A percentile compares a stretch with the other conserved stretches of the same genome.
These are phyloP conservation scores for Phialocephala subalpina DNA, from an alignment of 2,329 filamentous ascomycete species.

Conservation along the genomic window DNA sequence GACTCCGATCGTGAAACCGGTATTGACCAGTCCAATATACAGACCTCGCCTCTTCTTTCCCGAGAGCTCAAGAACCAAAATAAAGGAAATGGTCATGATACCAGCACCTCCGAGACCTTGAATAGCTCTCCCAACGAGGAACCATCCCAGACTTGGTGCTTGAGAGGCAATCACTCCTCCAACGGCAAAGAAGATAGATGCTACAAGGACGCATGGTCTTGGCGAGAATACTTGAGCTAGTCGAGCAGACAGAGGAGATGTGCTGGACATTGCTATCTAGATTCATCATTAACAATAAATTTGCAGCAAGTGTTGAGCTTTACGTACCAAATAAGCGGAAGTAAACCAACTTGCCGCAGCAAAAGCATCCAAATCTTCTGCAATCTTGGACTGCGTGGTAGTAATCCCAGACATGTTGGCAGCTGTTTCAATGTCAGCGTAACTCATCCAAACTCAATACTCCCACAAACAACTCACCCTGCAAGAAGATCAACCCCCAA, in stretches of 20 bases:
- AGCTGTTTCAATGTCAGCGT: constrained; percentile 33
- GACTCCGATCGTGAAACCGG: constrained; percentile 75
- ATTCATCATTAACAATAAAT: neutral
- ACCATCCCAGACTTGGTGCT: constrained; percentile 65
- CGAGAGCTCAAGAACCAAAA: constrained; percentile 79
- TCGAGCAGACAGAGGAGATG: constrained; percentile 75
- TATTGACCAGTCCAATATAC: constrained; percentile 77
- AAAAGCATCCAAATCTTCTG: constrained; percentile 77
- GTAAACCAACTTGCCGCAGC: constrained; percentile 82
- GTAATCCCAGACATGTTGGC: constrained; percentile 83
- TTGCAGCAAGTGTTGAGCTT: neutral
- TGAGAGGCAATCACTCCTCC: constrained; percentile 72
- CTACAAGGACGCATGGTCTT: constrained; percentile 67
- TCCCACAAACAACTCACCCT: constrained; percentile 52
- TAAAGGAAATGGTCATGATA: constrained; percentile 76
- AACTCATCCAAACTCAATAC: neutral
- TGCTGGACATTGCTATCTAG: constrained; percentile 56
- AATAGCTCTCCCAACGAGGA: constrained; percentile 73
- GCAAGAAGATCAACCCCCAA: constrained; percentile 65
- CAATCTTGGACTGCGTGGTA: constrained; percentile 81
- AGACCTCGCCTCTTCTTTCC: constrained; percentile 73
- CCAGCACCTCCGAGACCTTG: constrained; percentile 76
- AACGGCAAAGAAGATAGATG: constrained; percentile 63
- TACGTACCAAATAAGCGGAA: constrained; percentile 70
- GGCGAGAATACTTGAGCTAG: constrained; percentile 79